Evolutionary conservation across 441 rosid genomes (phyloP).

Genomic region (Arabidopsis hybrid): DNA sequence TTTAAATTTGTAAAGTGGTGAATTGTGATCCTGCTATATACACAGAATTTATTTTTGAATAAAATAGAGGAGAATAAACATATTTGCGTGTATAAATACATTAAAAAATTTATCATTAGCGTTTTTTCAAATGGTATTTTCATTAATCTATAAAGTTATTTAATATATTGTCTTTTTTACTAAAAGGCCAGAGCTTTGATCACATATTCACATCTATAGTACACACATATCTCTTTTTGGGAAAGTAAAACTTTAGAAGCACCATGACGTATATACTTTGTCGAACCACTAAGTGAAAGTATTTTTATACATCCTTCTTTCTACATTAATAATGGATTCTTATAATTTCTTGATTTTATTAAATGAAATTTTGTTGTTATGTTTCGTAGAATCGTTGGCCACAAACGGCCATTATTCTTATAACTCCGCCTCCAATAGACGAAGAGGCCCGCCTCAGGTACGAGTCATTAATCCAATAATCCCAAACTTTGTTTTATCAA

Average conservation of each 20-base stretch:
- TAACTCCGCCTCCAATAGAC: slow-evolving; percentile 89
- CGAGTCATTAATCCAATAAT: not conserved
- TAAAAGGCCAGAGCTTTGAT: not conserved
- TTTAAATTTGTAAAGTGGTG: not conserved
- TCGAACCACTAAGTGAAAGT: not conserved
- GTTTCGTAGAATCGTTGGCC: slow-evolving; percentile 66
- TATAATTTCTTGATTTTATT: not conserved
- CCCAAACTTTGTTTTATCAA: slow-evolving; percentile 17
- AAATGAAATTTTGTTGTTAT: not conserved
- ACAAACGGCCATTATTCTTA: slow-evolving; percentile 56
- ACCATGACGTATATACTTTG: not conserved
- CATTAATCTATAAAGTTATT: not conserved
- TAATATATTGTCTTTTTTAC: not conserved
- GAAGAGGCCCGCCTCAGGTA: slow-evolving; percentile 84
- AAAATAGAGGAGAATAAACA: not conserved
- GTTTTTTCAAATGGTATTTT: not conserved
- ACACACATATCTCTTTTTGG: not conserved
- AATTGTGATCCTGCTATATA: not conserved
- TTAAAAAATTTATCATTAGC: not conserved
- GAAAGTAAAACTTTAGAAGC: not conserved
- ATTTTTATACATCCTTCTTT: not conserved
- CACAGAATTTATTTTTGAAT: not conserved
- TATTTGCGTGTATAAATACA: not conserved
- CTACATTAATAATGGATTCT: not conserved
- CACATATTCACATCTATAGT: not conserved